phyloP scores from a whole-genome alignment of 1,139 yeast species.

The Sugiyamaella japonica region DNA sequence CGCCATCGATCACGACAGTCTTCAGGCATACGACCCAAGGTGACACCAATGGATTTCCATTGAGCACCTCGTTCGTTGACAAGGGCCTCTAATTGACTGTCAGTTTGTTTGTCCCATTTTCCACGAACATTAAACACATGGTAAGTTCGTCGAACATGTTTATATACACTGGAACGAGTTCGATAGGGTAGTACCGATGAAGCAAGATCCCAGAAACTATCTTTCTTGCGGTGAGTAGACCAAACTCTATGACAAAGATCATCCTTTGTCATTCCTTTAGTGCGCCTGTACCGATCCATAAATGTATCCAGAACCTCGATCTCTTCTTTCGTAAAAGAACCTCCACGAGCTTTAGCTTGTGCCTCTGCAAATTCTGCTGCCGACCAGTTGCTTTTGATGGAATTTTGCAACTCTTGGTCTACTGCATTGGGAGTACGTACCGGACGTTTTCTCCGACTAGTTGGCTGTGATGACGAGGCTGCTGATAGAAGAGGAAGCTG shows the following conservation, averaged over 20 bases:
- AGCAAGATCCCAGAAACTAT: slow-evolving; percentile 82
- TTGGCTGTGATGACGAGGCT: slow-evolving; percentile 5
- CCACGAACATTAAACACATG: slow-evolving; percentile 86
- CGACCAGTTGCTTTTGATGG: slow-evolving; percentile 12
- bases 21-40: slow-evolving; percentile 91
- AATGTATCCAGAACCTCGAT: slow-evolving; percentile 69
- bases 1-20: slow-evolving; percentile 97
- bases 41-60: slow-evolving; percentile 80
- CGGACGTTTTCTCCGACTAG: background rate
- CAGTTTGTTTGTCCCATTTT: slow-evolving; percentile 84
- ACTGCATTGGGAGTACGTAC: background rate
- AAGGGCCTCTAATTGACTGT: slow-evolving; percentile 59
- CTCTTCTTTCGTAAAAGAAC: slow-evolving; percentile 63
- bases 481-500: slow-evolving; percentile 3
- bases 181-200: slow-evolving; percentile 78
- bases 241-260: slow-evolving; percentile 82
- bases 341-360: slow-evolving; percentile 35
- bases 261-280: slow-evolving; percentile 60
- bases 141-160: slow-evolving; percentile 86
- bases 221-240: slow-evolving; percentile 81
- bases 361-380: slow-evolving; percentile 36
- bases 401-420: slow-evolving; percentile 15
- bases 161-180: slow-evolving; percentile 83
- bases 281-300: slow-evolving; percentile 63
- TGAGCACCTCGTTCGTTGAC: slow-evolving; percentile 71